Evolutionary conservation across 768 basidiomycete genomes (phyloP).

Genomic region (Termitomyces sp.): DNA sequence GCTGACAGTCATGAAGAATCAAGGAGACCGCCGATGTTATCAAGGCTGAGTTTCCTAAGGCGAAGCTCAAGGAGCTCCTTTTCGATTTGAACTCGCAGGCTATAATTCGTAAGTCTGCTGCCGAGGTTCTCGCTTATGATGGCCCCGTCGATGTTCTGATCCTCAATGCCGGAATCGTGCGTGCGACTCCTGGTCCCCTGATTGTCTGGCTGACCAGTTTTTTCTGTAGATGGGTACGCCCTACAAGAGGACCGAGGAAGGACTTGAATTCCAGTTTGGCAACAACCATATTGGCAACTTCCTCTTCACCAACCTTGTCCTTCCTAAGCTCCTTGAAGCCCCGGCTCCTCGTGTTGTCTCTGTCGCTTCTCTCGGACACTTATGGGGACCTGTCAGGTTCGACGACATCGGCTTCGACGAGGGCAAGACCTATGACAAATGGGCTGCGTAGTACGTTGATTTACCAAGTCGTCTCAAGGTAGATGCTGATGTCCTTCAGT

Average conservation of each 20-base stretch:
- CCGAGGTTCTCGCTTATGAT: constrained; percentile 13
- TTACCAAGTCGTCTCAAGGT: not conserved
- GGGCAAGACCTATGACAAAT: constrained; percentile 7
- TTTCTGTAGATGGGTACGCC: constrained; percentile 14
- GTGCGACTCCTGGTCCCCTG: not conserved
- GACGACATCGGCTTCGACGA: constrained; percentile 5
- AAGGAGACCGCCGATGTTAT: constrained; percentile 5
- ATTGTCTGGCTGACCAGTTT: not conserved
- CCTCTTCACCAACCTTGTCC: constrained; percentile 17
- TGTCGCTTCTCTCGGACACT: constrained; percentile 6
- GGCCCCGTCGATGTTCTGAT: constrained; percentile 16
- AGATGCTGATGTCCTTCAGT: not conserved
- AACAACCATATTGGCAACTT: constrained; percentile 18
- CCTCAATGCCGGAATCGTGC: constrained; percentile 16
- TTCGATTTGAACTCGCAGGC: constrained; percentile 13
- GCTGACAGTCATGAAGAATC: not conserved
- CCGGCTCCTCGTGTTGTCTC: constrained; percentile 5
- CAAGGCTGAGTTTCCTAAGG: constrained; percentile 4
- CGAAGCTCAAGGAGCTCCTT: constrained; percentile 6
- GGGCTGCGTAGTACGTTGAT: constrained; percentile 7
- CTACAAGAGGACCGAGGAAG: constrained; percentile 14
- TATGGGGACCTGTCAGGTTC: constrained; percentile 7
- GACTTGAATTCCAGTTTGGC: constrained; percentile 17
- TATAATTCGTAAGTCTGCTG: constrained; percentile 11
- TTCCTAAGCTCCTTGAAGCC: constrained; percentile 5